These are phyloP conservation scores for Dunaliella primolecta DNA, from an alignment of 139 green algal genomes.

Conservation along the genomic window DNA sequence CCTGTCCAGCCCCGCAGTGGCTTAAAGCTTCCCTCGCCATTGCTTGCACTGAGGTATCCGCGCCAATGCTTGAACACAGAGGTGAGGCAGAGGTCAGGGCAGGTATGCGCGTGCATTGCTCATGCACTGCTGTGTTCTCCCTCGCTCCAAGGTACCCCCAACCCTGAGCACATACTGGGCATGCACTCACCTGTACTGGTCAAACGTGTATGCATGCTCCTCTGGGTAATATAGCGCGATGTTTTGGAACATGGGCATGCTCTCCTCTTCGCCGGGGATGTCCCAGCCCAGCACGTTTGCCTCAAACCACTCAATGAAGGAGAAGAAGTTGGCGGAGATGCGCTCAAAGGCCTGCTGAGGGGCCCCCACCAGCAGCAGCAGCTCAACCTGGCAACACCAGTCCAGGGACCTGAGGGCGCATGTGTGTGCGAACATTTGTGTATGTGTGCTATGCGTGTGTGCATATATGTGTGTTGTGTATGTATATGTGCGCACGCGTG, in stretches of 20 bases:
- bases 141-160: too few species aligned
- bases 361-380: slow-evolving; percentile 55
- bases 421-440: neutral
- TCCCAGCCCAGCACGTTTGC: slow-evolving; percentile 52
- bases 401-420: slow-evolving; percentile 36
- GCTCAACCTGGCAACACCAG: slow-evolving; percentile 57
- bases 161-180: too few species aligned
- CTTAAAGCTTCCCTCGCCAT: too few species aligned
- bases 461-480: neutral
- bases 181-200: slow-evolving; percentile 38
- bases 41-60: too few species aligned
- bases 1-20: too few species aligned
- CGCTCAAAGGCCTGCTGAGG: slow-evolving; percentile 51
- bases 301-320: slow-evolving; percentile 46
- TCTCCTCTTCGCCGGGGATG: slow-evolving; percentile 40
- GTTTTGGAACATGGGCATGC: slow-evolving; percentile 40
- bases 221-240: slow-evolving; percentile 44
- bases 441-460: neutral
- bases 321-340: slow-evolving; percentile 39
- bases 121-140: too few species aligned
- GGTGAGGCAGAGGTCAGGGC: too few species aligned
- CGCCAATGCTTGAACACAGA: too few species aligned
- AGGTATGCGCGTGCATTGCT: too few species aligned
- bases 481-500: neutral
- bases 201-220: slow-evolving; percentile 52